Base-by-base conservation (phyloP, 768 basidiomycete genomes). In the Termitomyces sp. region DNA sequence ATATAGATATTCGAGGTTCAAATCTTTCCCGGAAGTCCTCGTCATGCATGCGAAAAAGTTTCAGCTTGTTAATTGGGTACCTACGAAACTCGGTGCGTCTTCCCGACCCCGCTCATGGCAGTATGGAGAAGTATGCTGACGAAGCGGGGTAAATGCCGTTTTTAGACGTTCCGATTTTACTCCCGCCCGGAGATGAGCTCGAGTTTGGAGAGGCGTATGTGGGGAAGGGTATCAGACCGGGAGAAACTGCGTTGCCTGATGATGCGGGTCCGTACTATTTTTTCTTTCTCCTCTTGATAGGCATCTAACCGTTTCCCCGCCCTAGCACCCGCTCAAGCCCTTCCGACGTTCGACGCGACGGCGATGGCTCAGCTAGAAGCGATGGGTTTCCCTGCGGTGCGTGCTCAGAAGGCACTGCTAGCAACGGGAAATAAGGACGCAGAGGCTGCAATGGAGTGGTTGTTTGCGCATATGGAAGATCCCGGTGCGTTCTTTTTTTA, bases 21-120 rank as follows among this genome's bases (percentile, higher is more conserved):
- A 90, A 0, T 89, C 91, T 1, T 93, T 96, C 79, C 97, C 97
- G 0, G 82, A 94, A 12, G 84, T 93, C 1, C 80, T 98, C 0
- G 86, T 96, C 8, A 72, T 99, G 1, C 95, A 97, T 63, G 88
- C 93, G 46, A 92, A 91, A 69, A 96, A 96, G 66, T 98, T 97
- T 77, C 91, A 95, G 71, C 82, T 96, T 4, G 88, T 94, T 44
- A 93, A 94, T 64, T 98, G 97, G 97, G 93, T 99, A 1, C 97
- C 97, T 0, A 82, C 88, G 3, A 99, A 99, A 73, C 79, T 98
- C 32, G 93, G 94, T 93, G 62, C 18, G 84, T 68, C 23, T 55
- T 43, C 33, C 20, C 14, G 8, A 18, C 35, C 16, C 10, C 32
- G 26, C 4, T 28, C 0, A 5, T 23, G 13, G 16, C 3, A 23